Base-by-base conservation (phyloP, 148 eudicot species). In the Rhododendron simsii region DNA sequence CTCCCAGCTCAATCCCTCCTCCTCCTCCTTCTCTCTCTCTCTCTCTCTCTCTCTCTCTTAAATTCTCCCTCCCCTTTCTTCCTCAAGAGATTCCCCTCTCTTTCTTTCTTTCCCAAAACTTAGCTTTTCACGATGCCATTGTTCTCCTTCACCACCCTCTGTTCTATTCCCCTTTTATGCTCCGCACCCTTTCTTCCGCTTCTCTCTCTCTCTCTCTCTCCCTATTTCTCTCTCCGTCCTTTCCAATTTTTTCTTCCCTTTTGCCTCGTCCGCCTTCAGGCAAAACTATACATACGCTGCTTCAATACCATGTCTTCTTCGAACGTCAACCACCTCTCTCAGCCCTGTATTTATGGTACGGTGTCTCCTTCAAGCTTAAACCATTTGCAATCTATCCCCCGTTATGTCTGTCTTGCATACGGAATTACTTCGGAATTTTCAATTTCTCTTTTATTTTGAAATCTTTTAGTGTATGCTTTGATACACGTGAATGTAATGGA, bases 271-370 rank as follows among this genome's bases (percentile, higher is more conserved):
- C 71, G 87, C 59, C 71, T 87, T 80, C 89, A 65, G 76, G 77
- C 89, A 85, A 81, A 76, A 41, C 89, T 89, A 88, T 90, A 87
- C 91, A 88, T 83, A 91, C 82, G 20, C 41, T 71, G 67, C 67
- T 55, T 87, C 84, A 74, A 48, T 75, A 78, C 88, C 87, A 97
- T 95, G 99, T 93, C 95, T 86, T 94, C 96, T 78, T 90, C 95
- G 33, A 88, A 85, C 84, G 85, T 92, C 85, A 93, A 92, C 83
- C 94, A 93, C 84, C 88, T 91, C 83, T 88, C 96, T 74, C 94
- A 93, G 74, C 96, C 93, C 84, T 94, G 95, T 85, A 91, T 93
- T 85, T 92, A 91, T 84, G 95, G 95, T 94, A 92, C 78, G 73
- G 0, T 75, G 15, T 51, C 84, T 26, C 77, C 41, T 78, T 47